Conservation (phyloP, 192 early-diverging fungal species). For the Geosiphon pyriformis region DNA sequence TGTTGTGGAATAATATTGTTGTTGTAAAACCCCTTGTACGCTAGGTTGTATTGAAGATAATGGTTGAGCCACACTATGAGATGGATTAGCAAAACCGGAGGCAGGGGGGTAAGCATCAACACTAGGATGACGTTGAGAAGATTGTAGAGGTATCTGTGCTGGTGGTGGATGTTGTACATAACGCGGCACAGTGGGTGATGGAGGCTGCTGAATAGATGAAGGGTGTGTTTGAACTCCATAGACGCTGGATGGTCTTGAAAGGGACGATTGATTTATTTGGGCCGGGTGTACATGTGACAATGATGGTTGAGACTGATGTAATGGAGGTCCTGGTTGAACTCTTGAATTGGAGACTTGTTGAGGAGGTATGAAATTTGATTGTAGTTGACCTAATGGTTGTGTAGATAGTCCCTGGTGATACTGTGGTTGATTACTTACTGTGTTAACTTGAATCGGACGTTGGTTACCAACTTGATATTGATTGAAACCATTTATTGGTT, state of each 20-base stretch:
- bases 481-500: not conserved
- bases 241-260: not conserved
- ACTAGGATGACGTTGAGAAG: constrained; percentile 6
- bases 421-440: not conserved
- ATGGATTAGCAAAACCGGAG: not conserved
- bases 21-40: not conserved
- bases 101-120: not conserved
- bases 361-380: not conserved
- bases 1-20: not conserved
- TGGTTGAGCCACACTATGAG: not conserved
- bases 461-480: not conserved
- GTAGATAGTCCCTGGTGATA: not conserved
- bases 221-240: constrained; percentile 7
- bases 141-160: constrained; percentile 23
- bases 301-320: constrained; percentile 10
- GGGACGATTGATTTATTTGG: not conserved
- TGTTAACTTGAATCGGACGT: not conserved
- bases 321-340: not conserved
- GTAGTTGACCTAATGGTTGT: not conserved
- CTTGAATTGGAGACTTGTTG: not conserved
- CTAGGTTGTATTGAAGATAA: not conserved
- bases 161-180: constrained; percentile 11
- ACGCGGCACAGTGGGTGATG: constrained; percentile 23
- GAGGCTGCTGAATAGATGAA: constrained; percentile 16
- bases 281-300: not conserved